phyloP scores from a whole-genome alignment of 2,329 filamentous ascomycete genomes.

The Elsinoe batatas region DNA sequence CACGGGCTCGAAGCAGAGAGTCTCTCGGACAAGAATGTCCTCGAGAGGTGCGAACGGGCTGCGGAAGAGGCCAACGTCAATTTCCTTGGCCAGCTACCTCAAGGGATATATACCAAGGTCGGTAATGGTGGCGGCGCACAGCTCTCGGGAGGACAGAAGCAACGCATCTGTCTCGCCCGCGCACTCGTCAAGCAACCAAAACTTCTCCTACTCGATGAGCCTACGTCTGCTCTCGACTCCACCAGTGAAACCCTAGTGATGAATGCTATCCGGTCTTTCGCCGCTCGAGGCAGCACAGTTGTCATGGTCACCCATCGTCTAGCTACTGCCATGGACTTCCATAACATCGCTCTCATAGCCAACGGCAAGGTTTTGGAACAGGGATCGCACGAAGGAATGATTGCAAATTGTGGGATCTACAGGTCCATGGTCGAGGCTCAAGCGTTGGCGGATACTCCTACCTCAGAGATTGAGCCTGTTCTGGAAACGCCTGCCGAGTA shows the following conservation, averaged over 20 bases:
- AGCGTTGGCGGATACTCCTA: slow-evolving; percentile 9
- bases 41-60: slow-evolving; percentile 24
- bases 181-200: slow-evolving; percentile 37
- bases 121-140: slow-evolving; percentile 31
- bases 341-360: slow-evolving; percentile 69
- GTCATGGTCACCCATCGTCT: slow-evolving; percentile 65
- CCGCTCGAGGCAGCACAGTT: slow-evolving; percentile 48
- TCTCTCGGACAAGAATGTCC: slow-evolving; percentile 19
- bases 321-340: slow-evolving; percentile 67
- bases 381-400: slow-evolving; percentile 50
- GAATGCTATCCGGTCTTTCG: slow-evolving; percentile 33
- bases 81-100: slow-evolving; percentile 35
- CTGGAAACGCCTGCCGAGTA: neutral
- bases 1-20: slow-evolving; percentile 26
- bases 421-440: slow-evolving; percentile 15
- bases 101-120: slow-evolving; percentile 36
- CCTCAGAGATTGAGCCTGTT: neutral
- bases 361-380: slow-evolving; percentile 54
- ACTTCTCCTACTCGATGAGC: slow-evolving; percentile 39
- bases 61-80: slow-evolving; percentile 33
- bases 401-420: slow-evolving; percentile 14
- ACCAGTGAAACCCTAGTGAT: slow-evolving; percentile 36
- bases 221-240: slow-evolving; percentile 37
- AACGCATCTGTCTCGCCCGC: slow-evolving; percentile 38
- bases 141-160: slow-evolving; percentile 38